Evolutionary conservation across 306 rosid genomes (phyloP).

Genomic region (Purshia tridentata): DNA sequence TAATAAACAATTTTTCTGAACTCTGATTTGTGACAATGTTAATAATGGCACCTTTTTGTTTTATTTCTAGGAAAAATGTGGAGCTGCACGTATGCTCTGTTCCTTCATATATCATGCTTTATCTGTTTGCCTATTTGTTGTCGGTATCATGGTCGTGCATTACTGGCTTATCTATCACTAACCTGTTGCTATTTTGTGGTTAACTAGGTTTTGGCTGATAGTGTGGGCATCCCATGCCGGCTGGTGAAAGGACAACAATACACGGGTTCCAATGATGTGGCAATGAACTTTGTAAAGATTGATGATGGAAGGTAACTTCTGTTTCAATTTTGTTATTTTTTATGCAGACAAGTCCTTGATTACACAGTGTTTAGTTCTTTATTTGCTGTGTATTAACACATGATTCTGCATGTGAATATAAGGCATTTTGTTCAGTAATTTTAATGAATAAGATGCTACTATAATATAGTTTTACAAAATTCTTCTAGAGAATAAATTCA

Average conservation of each 20-base stretch:
- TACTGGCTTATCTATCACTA: constrained; percentile 12
- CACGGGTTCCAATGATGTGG: constrained; percentile 79
- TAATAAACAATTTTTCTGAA: no score
- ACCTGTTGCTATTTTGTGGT: constrained; percentile 2
- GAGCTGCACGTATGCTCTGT: not conserved
- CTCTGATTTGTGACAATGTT: not conserved
- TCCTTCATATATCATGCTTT: not conserved
- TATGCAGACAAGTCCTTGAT: constrained; percentile 19
- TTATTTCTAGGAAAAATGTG: not conserved
- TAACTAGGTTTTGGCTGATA: constrained; percentile 85
- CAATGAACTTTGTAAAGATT: constrained; percentile 85
- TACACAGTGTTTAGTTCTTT: constrained; percentile 11
- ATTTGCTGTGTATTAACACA: constrained; percentile 11
- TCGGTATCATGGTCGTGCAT: not conserved
- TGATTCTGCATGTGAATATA: constrained; percentile 4
- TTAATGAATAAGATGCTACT: constrained; percentile 10
- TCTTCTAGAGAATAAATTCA: not conserved
- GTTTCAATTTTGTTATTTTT: constrained; percentile 21
- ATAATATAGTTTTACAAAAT: not conserved
- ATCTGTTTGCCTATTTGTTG: not conserved
- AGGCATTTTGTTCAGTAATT: constrained; percentile 19
- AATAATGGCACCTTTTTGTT: not conserved
- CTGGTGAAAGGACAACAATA: constrained; percentile 87
- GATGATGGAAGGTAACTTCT: constrained; percentile 78
- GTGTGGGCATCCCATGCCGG: constrained; percentile 80